Evolutionary conservation across 805 yeast genomes (phyloP).

Genomic region (Ascoidea asiatica): DNA sequence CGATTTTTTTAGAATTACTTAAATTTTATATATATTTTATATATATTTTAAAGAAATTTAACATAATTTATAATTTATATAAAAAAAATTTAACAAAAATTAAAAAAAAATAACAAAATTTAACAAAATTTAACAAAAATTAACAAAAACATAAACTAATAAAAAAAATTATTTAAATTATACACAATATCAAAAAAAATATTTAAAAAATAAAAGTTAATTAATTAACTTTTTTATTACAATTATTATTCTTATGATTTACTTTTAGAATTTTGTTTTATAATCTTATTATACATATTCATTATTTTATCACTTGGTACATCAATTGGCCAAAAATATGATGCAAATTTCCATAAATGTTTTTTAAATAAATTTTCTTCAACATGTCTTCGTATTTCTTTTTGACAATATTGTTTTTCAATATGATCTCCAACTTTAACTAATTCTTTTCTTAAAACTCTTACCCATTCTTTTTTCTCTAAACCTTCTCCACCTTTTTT

Average conservation of each 20-base stretch:
- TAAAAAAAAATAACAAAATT: neutral
- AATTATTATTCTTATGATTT: neutral
- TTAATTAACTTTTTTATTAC: neutral
- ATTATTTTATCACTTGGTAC: conserved; percentile 63
- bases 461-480: conserved; percentile 68
- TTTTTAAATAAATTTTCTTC: conserved; percentile 30
- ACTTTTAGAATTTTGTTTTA: no score
- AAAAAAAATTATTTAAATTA: no score
- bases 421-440: conserved; percentile 66
- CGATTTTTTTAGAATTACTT: no score
- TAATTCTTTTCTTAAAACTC: conserved; percentile 52
- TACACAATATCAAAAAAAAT: neutral
- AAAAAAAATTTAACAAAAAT: neutral
- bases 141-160: neutral
- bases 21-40: no score
- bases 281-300: conserved; percentile 77
- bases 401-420: conserved; percentile 21
- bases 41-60: no score
- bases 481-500: conserved; percentile 62
- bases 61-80: no score
- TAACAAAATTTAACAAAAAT: neutral
- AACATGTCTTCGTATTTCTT: conserved; percentile 10
- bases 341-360: conserved; percentile 77
- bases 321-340: conserved; percentile 77
- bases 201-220: no score